Percentiles rank a stretch among this genome's conserved stretches.
Conservation (phyloP, 495 filamentous ascomycete species). For the Chaetomidium leptoderma region DNA sequence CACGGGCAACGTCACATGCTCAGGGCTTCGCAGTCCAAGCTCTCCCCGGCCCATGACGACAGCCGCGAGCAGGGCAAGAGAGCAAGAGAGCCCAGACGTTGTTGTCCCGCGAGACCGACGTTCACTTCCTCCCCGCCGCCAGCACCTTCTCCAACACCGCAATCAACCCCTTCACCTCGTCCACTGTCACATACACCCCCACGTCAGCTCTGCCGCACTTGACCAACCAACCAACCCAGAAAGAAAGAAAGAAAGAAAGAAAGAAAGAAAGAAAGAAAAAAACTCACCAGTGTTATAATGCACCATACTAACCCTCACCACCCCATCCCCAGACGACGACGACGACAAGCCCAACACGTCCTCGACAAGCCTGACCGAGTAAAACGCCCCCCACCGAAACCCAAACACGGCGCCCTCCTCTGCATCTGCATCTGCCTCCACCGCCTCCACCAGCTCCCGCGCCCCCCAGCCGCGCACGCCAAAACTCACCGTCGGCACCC, state of each 20-base stretch:
- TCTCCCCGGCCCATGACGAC: too few species aligned
- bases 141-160: slow-evolving; percentile 25
- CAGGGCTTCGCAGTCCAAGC: too few species aligned
- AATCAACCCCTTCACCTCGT: slow-evolving; percentile 48
- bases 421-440: slow-evolving; percentile 48
- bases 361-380: slow-evolving; percentile 56
- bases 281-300: slow-evolving; percentile 71
- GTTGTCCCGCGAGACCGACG: too few species aligned
- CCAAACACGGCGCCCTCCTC: slow-evolving; percentile 53
- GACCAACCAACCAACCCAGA: neutral
- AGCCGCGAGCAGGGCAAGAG: too few species aligned
- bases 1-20: too few species aligned
- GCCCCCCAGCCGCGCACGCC: slow-evolving; percentile 53
- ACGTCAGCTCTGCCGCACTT: neutral
- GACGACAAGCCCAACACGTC: slow-evolving; percentile 53
- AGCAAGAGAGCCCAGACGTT: too few species aligned
- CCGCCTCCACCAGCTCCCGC: slow-evolving; percentile 55
- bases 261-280: neutral
- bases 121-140: slow-evolving; percentile 11
- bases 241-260: neutral
- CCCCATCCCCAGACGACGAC: slow-evolving; percentile 44
- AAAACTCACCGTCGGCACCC: slow-evolving; percentile 67
- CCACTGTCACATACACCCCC: slow-evolving; percentile 49
- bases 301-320: slow-evolving; percentile 65
- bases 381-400: slow-evolving; percentile 65